phyloP scores from a whole-genome alignment of 805 yeast genomes.

The Pichia paraexigua region DNA sequence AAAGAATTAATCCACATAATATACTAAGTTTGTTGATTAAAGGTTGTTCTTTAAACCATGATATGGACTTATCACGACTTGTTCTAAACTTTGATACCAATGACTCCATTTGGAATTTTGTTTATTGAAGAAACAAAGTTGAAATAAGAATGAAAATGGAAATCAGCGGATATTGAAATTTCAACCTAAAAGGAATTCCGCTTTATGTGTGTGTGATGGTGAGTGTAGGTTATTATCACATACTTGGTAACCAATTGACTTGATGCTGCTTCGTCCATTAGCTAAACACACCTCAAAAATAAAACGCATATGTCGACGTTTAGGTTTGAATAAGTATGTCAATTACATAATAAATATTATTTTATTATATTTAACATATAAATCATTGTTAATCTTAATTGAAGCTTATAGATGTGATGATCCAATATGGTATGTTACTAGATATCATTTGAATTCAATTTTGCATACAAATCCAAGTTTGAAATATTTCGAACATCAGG shows the following conservation, averaged over 20 bases:
- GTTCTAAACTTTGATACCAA: background rate
- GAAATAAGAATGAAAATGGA: background rate
- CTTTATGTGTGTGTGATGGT: too few species aligned
- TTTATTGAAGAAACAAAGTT: background rate
- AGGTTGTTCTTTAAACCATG: slow-evolving; percentile 1
- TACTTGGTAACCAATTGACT: background rate
- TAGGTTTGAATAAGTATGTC: background rate
- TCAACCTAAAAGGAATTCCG: background rate
- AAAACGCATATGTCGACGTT: background rate
- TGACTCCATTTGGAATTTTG: background rate
- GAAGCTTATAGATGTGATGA: background rate
- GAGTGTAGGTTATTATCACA: too few species aligned
- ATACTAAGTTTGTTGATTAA: background rate
- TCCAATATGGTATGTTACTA: slow-evolving; percentile 11
- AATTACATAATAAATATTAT: background rate
- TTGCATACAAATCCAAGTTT: background rate
- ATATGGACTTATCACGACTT: background rate
- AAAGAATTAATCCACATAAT: background rate
- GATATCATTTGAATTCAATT: background rate
- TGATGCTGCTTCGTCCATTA: background rate
- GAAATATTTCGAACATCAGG: background rate
- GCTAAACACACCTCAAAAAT: background rate
- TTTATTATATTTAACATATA: background rate
- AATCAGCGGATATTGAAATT: background rate
- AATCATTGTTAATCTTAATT: background rate